Evolutionary conservation across 495 filamentous ascomycete species (phyloP).

Genomic region (Penicillium egyptiacum): DNA sequence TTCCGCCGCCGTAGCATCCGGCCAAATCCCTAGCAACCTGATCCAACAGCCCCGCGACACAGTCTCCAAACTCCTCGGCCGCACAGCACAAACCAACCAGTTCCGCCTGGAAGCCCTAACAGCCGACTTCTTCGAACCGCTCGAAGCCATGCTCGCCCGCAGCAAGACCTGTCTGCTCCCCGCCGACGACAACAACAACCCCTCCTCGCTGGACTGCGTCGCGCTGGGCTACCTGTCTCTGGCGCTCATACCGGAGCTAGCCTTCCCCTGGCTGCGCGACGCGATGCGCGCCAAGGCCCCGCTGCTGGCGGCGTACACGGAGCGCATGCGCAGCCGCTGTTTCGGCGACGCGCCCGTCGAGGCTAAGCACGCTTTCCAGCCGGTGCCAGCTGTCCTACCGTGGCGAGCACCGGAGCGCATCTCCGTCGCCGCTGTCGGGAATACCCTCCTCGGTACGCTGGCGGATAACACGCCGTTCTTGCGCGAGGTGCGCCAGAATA

Average conservation of each 20-base stretch:
- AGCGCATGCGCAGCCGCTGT: slow-evolving; percentile 41
- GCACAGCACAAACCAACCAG: slow-evolving; percentile 41
- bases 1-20: slow-evolving; percentile 42
- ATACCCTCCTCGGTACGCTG: slow-evolving; percentile 38
- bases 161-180: slow-evolving; percentile 56
- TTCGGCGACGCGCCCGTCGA: slow-evolving; percentile 35
- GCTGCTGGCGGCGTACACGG: slow-evolving; percentile 54
- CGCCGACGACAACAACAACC: slow-evolving; percentile 28
- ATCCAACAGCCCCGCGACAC: slow-evolving; percentile 43
- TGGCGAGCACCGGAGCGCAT: slow-evolving; percentile 41
- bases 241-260: slow-evolving; percentile 67
- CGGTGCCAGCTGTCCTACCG: slow-evolving; percentile 28
- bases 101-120: slow-evolving; percentile 73
- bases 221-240: slow-evolving; percentile 75
- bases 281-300: slow-evolving; percentile 58
- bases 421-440: slow-evolving; percentile 35
- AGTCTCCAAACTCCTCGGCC: slow-evolving; percentile 41
- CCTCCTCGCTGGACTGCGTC: slow-evolving; percentile 74
- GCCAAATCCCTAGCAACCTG: slow-evolving; percentile 45
- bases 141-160: slow-evolving; percentile 59
- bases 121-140: slow-evolving; percentile 64
- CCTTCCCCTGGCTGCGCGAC: slow-evolving; percentile 68
- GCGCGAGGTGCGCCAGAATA: slow-evolving; percentile 38
- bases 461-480: slow-evolving; percentile 45
- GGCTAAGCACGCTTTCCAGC: slow-evolving; percentile 32